A percentile compares a stretch with the other conserved stretches of the same genome.
Evolutionary conservation across 148 eudicot species (phyloP).

Genomic region (Spergularia marina): DNA sequence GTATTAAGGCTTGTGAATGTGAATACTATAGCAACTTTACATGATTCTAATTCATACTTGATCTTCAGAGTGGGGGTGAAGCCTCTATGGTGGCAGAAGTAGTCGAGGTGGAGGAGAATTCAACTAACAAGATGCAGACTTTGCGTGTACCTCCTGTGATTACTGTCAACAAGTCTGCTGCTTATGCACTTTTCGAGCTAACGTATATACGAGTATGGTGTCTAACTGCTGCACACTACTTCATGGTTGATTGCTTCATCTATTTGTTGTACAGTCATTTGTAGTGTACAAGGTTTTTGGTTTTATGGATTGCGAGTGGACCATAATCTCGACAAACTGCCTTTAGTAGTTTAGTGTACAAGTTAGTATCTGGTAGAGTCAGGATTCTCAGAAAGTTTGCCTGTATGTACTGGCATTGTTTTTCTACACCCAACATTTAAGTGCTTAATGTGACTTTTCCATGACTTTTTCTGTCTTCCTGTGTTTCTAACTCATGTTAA

Average conservation of each 20-base stretch:
- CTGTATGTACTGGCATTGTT: no score
- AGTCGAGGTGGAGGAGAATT: slow-evolving; percentile 87
- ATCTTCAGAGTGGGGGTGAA: slow-evolving; percentile 72
- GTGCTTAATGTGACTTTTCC: background rate
- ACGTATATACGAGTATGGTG: slow-evolving; percentile 76
- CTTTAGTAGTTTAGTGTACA: no score
- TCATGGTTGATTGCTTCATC: no score
- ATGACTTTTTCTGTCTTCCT: background rate
- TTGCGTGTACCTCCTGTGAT: slow-evolving; percentile 72
- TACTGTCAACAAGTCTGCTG: slow-evolving; percentile 76
- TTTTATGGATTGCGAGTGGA: no score
- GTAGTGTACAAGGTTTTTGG: no score
- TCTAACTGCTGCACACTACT: background rate
- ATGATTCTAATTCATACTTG: background rate
- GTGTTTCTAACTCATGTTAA: background rate
- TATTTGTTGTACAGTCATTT: no score
- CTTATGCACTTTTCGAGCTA: slow-evolving; percentile 68
- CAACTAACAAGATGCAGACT: slow-evolving; percentile 60
- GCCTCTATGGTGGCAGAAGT: slow-evolving; percentile 86
- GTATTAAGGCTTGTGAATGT: background rate
- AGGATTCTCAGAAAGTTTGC: no score
- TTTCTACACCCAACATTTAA: no score
- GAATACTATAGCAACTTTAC: background rate
- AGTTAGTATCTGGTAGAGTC: no score
- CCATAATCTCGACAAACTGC: no score